phyloP scores from a whole-genome alignment of 768 basidiomycete species.

The Lactarius hengduanensis region DNA sequence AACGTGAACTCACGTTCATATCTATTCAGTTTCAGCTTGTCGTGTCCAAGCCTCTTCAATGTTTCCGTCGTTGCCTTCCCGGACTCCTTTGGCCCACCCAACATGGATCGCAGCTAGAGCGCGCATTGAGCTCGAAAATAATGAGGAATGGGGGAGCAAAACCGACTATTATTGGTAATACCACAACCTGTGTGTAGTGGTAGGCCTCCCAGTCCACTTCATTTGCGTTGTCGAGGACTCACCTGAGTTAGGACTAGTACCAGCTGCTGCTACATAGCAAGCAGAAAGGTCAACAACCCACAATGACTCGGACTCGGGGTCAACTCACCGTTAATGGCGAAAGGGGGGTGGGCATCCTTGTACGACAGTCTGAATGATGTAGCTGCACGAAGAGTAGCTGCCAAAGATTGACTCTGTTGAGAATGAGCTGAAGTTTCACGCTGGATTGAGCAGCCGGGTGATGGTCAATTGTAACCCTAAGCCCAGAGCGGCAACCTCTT shows the following conservation, averaged over 20 bases:
- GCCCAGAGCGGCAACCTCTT: not conserved
- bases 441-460: not conserved
- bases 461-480: not conserved
- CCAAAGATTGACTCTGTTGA: not conserved
- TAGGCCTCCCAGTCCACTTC: too few species aligned
- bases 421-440: not conserved
- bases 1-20: conserved; percentile 69
- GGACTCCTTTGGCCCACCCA: too few species aligned
- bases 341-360: conserved; percentile 25
- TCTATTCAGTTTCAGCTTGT: conserved; percentile 76
- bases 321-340: not conserved
- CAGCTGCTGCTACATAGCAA: not conserved
- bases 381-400: not conserved
- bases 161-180: too few species aligned
- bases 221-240: too few species aligned
- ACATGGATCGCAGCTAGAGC: too few species aligned
- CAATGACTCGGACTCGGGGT: conserved; percentile 2
- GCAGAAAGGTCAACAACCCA: not conserved
- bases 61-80: conserved; percentile 48
- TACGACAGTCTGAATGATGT: not conserved
- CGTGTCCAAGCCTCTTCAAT: conserved; percentile 70
- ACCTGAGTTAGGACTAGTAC: too few species aligned
- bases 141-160: too few species aligned
- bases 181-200: too few species aligned
- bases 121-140: too few species aligned